Base-by-base conservation (phyloP, 768 basidiomycete species). In the Naganishia vaughanmartiniae region DNA sequence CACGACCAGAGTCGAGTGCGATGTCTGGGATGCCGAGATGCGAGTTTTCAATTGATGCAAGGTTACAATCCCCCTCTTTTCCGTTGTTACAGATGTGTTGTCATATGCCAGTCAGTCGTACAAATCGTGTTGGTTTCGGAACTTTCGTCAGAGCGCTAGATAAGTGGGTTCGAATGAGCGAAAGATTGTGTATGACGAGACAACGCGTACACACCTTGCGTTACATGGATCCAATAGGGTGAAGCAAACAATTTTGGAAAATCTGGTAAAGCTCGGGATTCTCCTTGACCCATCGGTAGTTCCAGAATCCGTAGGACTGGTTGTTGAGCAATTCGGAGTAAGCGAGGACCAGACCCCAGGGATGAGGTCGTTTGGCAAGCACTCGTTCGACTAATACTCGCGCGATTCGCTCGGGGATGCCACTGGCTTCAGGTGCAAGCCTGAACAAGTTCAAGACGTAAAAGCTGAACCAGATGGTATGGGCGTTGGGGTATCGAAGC, bases 401-500 rank as follows among this genome's bases (percentile, higher is more conserved):
- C 24, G 79, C 78, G 74, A 83, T 82, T 53, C 79, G 74, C 75
- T 84, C 83, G 31, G 89, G 90, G 65, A 93, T 90, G 51, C 71
- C 36, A 66, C 56, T 54, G 46, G 73, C 70, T 15, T 73, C 42
- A 19, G 75, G 74, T 21, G 74, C 58, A 4, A 75, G 58, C 34
- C 74, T 70, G 84, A 97, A 98, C 54, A 95, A 86, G 79, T 93
- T 87, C 65, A 98, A 86, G 66, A 97, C 84, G 73, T 97, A 85
- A 54, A 89, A 90, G 80, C 90, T 91, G 85, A 95, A 98, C 93
- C 94, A 99, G 81, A 92, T 90, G 60, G 95, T 99, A 85, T 99
- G 96, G 12, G 94, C 91, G 77, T 94, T 96, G 36, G 96, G 95
- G 85, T 95, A 98, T 76, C 96, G 91, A 73, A 99, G 84, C 80